Evolutionary conservation across 192 early-diverging fungal genomes (phyloP).

Genomic region (Coemansia biformis): DNA sequence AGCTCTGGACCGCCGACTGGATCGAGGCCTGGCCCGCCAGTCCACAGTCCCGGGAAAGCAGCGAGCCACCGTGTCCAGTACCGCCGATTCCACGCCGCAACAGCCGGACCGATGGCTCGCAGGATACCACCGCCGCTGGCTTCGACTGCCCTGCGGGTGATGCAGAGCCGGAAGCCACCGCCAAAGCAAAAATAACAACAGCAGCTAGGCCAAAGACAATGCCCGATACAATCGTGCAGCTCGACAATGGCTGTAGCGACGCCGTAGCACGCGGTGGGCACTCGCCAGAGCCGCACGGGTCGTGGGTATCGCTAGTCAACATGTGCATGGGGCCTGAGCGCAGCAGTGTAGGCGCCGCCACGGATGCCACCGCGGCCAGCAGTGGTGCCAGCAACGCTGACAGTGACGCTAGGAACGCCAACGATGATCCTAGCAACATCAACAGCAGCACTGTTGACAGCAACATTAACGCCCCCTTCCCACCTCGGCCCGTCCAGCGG

Average conservation of each 20-base stretch:
- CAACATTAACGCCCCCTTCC: no score
- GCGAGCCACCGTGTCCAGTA: background rate
- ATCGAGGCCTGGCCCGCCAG: slow-evolving; percentile 15
- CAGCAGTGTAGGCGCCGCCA: background rate
- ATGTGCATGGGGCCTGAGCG: slow-evolving; percentile 5
- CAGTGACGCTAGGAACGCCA: background rate
- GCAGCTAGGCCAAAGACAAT: background rate
- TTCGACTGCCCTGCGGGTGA: background rate
- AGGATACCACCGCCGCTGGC: background rate
- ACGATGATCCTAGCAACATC: no score
- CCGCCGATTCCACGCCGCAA: background rate
- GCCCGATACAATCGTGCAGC: background rate
- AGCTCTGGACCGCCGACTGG: slow-evolving; percentile 48
- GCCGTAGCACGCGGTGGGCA: background rate
- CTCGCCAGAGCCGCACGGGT: slow-evolving; percentile 12
- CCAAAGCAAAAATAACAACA: background rate
- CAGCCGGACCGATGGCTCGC: no score
- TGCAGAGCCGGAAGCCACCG: background rate
- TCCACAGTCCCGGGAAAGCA: background rate
- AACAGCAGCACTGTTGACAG: no score
- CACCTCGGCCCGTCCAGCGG: no score
- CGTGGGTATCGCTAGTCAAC: slow-evolving; percentile 14
- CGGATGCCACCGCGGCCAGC: background rate
- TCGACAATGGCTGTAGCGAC: slow-evolving; percentile 3
- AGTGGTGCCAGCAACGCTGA: background rate